Base-by-base conservation (phyloP, 2,329 filamentous ascomycete species). In the Aspergillus nomiae region DNA sequence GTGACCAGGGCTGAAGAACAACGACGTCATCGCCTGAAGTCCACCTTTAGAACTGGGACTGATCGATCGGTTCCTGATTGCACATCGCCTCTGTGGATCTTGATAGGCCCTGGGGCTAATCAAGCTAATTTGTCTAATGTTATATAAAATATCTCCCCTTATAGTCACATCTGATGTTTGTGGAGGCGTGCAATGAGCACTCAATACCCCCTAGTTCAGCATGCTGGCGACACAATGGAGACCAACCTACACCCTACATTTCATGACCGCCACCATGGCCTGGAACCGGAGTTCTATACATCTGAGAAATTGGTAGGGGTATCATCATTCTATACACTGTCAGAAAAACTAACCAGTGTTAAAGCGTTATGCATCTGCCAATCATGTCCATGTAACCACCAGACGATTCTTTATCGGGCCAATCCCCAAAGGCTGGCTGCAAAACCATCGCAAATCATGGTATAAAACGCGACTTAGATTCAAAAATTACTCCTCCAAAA, bases 361-460 rank as follows among this genome's bases (percentile, higher is more conserved):
- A 26, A 55, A 83, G 85, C 83, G 86, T 78, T 85, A 90, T 81
- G 84, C 86, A 56, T 86, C 85, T 50, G 82, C 86, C 28, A 82
- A 86, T 63, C 87, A 90, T 70, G 76, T 90, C 46, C 83, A 89
- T 75, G 77, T 87, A 67, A 89, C 87, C 8, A 86, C 82, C 58
- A 82, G 85, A 60, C 84, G 87, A 60, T 85, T 84, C 76, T 90
- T 90, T 76, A 87, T 90, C 63, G 87, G 87, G 0, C 87, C 87
- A 41, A 86, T 89, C 41, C 87, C 87, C 51, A 85, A 87, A 69
- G 86, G 85, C 61, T 90, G 87, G 87, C 80, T 89, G 59, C 86
- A 85, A 68, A 85, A 83, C 64, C 85, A 89, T 73, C 81, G 86
- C 58, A 87, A 87, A 69, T 83, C 85, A 62, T 89, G 87, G 87